Conservation (phyloP, 129 eudicot genomes). For the Saussurea involucrata region DNA sequence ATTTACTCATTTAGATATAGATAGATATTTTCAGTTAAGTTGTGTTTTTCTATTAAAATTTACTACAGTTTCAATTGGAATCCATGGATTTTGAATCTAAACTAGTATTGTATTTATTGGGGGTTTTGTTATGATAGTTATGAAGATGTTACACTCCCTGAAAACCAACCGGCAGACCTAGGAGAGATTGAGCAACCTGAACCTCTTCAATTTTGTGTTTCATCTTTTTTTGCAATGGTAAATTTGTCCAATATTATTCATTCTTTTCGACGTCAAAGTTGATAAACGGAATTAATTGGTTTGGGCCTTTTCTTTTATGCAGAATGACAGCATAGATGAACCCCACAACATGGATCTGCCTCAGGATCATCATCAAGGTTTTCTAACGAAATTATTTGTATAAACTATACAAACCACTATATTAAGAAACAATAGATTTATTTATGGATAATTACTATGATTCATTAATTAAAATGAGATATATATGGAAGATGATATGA, state of each 20-base stretch:
- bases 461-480: too few species aligned
- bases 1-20: too few species aligned
- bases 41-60: neutral
- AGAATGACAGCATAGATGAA: constrained; percentile 79
- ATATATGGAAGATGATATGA: too few species aligned
- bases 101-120: neutral
- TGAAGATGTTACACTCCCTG: constrained; percentile 75
- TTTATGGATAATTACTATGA: too few species aligned
- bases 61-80: neutral
- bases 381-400: neutral
- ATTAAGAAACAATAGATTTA: too few species aligned
- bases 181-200: constrained; percentile 68
- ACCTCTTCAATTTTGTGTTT: constrained; percentile 39
- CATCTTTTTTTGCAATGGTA: constrained; percentile 77
- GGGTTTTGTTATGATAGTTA: constrained; percentile 41
- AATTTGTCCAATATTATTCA: neutral
- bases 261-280: neutral
- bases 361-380: constrained; percentile 82
- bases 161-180: constrained; percentile 46
- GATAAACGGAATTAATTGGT: neutral
- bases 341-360: constrained; percentile 46
- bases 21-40: neutral
- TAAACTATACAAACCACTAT: too few species aligned
- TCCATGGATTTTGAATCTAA: neutral
- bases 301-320: constrained; percentile 11